Base-by-base conservation (phyloP, 2,329 filamentous ascomycete species). In the Pseudocercospora vitis region DNA sequence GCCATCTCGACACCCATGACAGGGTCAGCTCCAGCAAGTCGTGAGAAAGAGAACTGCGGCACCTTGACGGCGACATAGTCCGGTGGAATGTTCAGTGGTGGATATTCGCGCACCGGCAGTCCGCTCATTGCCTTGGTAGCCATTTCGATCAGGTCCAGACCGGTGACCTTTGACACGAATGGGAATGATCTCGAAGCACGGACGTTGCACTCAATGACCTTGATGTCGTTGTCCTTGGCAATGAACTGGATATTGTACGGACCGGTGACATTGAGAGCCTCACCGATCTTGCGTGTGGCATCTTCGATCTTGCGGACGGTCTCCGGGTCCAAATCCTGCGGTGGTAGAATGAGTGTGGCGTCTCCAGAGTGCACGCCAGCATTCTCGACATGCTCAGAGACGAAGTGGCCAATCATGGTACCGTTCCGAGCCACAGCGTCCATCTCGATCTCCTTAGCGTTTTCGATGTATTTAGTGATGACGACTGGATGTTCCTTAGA, bases 231-330 rank as follows among this genome's bases (percentile, higher is more conserved):
- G 72, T 97, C 91, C 78, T 97, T 97, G 66, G 94, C 94, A 67
- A 99, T 99, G 77, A 99, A 97, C 72, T 99, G 94, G 60, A 99
- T 99, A 76, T 99, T 99, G 82, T 88, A 96, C 18, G 94, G 94
- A 46, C 94, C 94, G 33, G 94, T 97, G 52, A 99, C 87, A 70
- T 97, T 96, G 55, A 97, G 81, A 12, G 94, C 92, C 58, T 88
- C 86, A 62, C 88, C 94, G 65, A 99, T 97, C 81, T 97, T 97
- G 63, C 87, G 82, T 11, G 94, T 97, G 2, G 94, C 94, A 71
- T 96, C 91, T 71, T 92, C 91, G 53, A 99, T 97, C 62, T 92
- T 85, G 56, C 84, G 77, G 48, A 97, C 91, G 0, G 94, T 99
- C 61, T 94, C 92, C 5, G 81, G 79, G 70, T 94, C 88, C 48